Conservation (phyloP, 2,329 filamentous ascomycete species). For the Colletotrichum viniferum region DNA sequence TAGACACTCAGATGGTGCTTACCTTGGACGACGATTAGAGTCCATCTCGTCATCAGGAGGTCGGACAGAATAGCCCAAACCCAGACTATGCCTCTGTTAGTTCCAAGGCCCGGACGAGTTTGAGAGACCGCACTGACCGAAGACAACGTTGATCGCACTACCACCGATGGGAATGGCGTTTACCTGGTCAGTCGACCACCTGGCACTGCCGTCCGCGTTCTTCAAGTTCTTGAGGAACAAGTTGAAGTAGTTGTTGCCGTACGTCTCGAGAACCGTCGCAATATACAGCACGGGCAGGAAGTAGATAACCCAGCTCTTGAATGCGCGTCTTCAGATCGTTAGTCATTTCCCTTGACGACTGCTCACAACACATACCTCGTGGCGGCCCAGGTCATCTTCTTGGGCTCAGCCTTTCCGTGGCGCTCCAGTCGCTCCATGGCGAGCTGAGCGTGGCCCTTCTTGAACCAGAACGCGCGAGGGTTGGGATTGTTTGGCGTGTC, state of each 20-base stretch:
- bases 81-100: constrained; percentile 43
- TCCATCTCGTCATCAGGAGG: constrained; percentile 52
- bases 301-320: constrained; percentile 18
- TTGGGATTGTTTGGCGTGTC: constrained; percentile 29
- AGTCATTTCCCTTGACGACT: not conserved
- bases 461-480: constrained; percentile 16
- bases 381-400: constrained; percentile 29
- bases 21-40: constrained; percentile 51
- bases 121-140: constrained; percentile 10
- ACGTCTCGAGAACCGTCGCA: constrained; percentile 11
- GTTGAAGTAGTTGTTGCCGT: constrained; percentile 16
- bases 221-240: constrained; percentile 18
- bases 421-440: constrained; percentile 16
- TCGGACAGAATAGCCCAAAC: constrained; percentile 59
- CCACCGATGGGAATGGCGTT: constrained; percentile 15
- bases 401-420: constrained; percentile 23
- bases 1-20: not conserved
- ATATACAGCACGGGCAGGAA: constrained; percentile 14
- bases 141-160: constrained; percentile 16
- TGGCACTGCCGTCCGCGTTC: constrained; percentile 19
- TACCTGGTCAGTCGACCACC: constrained; percentile 12
- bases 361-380: constrained; percentile 19
- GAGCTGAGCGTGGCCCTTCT: constrained; percentile 10
- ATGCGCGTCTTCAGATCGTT: constrained; percentile 5
- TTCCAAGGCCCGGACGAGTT: no score